Evolutionary conservation across 257 asterid species (phyloP).

Genomic region (Forsythia suspensa): DNA sequence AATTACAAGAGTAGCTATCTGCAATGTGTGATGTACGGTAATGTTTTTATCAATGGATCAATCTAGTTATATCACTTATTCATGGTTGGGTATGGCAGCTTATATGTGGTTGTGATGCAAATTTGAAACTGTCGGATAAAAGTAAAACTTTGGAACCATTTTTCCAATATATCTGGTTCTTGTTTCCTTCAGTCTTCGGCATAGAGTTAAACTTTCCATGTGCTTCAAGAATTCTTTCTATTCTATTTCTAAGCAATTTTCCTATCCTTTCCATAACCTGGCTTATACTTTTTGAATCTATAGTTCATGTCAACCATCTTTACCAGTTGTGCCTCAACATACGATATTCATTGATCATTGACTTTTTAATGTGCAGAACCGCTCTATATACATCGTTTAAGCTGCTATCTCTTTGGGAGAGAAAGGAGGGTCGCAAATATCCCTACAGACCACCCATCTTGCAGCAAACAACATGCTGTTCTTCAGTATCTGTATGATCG

Average conservation of each 20-base stretch:
- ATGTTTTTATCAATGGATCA: too few species aligned
- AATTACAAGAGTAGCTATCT: too few species aligned
- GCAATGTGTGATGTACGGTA: too few species aligned
- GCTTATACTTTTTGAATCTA: neutral
- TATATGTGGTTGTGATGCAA: too few species aligned
- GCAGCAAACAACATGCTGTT: conserved; percentile 98
- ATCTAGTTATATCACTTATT: too few species aligned
- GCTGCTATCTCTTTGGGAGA: conserved; percentile 92
- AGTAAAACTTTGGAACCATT: too few species aligned
- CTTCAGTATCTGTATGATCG: conserved; percentile 77
- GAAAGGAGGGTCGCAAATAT: conserved; percentile 91
- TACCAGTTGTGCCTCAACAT: conserved; percentile 2
- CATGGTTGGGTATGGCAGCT: too few species aligned
- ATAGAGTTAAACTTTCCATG: neutral
- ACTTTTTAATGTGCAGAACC: conserved; percentile 58
- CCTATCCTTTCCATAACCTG: neutral
- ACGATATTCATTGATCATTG: conserved; percentile 3
- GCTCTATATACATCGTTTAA: conserved; percentile 82
- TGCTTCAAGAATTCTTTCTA: neutral
- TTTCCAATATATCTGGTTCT: too few species aligned
- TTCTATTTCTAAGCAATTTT: neutral
- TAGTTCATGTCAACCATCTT: neutral
- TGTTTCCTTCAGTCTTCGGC: too few species aligned
- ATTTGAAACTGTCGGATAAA: too few species aligned
- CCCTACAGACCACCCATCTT: conserved; percentile 96